Evolutionary conservation across 257 asterid genomes (phyloP).

Genomic region (Solanum arcanum): DNA sequence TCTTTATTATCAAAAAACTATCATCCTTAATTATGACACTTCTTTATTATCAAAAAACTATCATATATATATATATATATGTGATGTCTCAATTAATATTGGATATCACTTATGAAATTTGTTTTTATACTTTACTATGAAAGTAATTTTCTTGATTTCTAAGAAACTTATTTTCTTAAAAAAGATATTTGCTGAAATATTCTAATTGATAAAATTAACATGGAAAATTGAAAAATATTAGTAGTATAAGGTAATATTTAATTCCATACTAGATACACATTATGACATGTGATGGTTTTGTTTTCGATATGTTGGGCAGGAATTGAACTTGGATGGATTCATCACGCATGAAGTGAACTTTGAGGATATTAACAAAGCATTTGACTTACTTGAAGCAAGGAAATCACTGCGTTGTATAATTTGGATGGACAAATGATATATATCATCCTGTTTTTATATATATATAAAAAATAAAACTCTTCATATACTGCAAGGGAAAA

Average conservation of each 20-base stretch:
- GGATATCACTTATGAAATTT: background rate
- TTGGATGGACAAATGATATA: constrained; percentile 17
- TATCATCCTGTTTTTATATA: background rate
- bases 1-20: background rate
- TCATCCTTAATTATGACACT: background rate
- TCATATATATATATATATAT: too few relatives aligned
- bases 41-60: background rate
- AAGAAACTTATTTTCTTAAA: too few relatives aligned
- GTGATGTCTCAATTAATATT: too few relatives aligned
- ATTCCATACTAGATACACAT: background rate
- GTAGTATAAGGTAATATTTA: background rate
- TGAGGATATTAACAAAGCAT: constrained; percentile 24
- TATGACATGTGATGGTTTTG: background rate
- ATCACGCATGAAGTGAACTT: constrained; percentile 26
- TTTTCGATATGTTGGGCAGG: constrained; percentile 4
- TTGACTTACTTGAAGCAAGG: constrained; percentile 17
- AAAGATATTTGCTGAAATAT: background rate
- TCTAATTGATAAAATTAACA: background rate
- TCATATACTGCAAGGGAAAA: too few relatives aligned
- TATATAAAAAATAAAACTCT: too few relatives aligned
- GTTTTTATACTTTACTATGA: background rate
- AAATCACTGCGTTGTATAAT: constrained; percentile 31
- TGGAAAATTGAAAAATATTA: background rate
- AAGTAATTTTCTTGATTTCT: background rate
- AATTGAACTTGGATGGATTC: constrained; percentile 22